These are phyloP conservation scores for Gnomoniopsis smithogilvyi DNA, from an alignment of 2,329 filamentous ascomycete genomes.

Conservation along the genomic window DNA sequence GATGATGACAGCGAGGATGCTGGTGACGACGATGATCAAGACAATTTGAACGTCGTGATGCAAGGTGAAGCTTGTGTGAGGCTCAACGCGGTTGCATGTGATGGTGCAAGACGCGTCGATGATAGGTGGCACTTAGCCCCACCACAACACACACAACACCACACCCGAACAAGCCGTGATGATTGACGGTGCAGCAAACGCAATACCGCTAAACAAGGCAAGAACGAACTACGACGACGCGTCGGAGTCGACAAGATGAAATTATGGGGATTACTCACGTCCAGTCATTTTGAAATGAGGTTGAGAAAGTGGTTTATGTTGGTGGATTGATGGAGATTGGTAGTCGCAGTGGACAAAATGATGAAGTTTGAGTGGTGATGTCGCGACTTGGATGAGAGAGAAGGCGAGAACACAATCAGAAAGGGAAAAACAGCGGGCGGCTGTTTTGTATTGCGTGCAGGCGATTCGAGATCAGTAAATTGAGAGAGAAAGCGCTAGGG, in stretches of 20 bases:
- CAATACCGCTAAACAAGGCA: neutral
- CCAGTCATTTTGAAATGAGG: slow-evolving; percentile 63
- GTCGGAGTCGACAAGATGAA: neutral
- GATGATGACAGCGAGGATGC: neutral
- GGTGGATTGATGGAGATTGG: slow-evolving; percentile 27
- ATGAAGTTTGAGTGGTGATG: slow-evolving; percentile 24
- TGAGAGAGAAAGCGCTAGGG: too few species aligned
- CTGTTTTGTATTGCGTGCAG: too few species aligned
- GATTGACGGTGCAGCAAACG: slow-evolving; percentile 9
- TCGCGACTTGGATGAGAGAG: slow-evolving; percentile 28
- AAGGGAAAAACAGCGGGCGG: too few species aligned
- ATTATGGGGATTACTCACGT: slow-evolving; percentile 22
- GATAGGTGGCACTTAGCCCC: slow-evolving; percentile 20
- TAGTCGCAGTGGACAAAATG: slow-evolving; percentile 5
- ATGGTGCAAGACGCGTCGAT: slow-evolving; percentile 28
- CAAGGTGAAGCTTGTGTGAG: slow-evolving; percentile 7
- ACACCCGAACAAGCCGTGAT: slow-evolving; percentile 20
- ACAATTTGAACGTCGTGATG: neutral
- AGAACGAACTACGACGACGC: neutral
- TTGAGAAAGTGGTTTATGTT: slow-evolving; percentile 19
- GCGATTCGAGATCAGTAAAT: too few species aligned
- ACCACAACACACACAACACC: slow-evolving; percentile 23
- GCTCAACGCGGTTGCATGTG: slow-evolving; percentile 13
- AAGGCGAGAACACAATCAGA: slow-evolving; percentile 2
- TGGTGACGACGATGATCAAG: neutral